A percentile compares a stretch with the other conserved stretches of the same genome.
Conservation (phyloP, 768 basidiomycete species). For the Termitomyces sp. region DNA sequence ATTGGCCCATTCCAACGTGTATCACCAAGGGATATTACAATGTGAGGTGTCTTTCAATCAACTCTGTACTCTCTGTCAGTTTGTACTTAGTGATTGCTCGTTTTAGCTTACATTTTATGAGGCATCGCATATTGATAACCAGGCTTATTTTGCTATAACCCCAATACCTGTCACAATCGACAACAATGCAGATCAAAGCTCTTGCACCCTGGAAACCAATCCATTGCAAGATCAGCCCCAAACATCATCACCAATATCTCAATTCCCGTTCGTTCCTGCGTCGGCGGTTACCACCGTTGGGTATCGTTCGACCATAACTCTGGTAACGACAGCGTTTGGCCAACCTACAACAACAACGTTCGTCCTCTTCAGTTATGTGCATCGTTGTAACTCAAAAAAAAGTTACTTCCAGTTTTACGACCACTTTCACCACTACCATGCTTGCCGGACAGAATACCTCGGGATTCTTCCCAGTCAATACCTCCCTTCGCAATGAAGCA, state of each 20-base stretch:
- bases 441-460: background rate
- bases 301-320: conserved; percentile 17
- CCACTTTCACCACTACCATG: background rate
- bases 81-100: too few species aligned
- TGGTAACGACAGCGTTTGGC: background rate
- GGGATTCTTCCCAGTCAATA: background rate
- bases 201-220: conserved; percentile 21
- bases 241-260: conserved; percentile 25
- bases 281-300: conserved; percentile 12
- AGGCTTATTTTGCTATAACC: conserved; percentile 40
- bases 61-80: background rate
- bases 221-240: conserved; percentile 31
- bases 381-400: background rate
- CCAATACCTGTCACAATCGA: conserved; percentile 35
- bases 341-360: conserved; percentile 1
- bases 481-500: background rate
- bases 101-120: conserved; percentile 46
- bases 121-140: conserved; percentile 27
- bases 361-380: background rate
- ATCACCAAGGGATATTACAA: conserved; percentile 37
- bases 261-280: too few species aligned
- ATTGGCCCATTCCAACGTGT: conserved; percentile 39
- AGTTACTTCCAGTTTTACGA: background rate
- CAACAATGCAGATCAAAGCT: conserved; percentile 20
- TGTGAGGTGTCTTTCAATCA: conserved; percentile 23